Evolutionary conservation across 208 protist species (phyloP).

Genomic region (Leishmania guyanensis): DNA sequence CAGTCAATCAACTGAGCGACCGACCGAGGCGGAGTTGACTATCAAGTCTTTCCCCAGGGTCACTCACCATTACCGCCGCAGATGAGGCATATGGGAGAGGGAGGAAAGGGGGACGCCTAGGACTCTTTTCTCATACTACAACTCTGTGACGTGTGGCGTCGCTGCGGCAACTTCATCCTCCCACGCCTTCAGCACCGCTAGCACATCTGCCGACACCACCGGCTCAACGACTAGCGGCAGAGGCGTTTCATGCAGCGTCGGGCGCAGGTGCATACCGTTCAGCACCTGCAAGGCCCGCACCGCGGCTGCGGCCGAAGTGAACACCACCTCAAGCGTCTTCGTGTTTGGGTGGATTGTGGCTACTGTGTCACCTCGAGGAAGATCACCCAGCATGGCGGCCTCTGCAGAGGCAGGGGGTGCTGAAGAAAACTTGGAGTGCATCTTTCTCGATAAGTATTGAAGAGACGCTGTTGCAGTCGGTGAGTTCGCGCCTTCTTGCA

Average conservation of each 20-base stretch:
- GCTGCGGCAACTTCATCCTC: slow-evolving; percentile 12
- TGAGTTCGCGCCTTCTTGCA: not conserved
- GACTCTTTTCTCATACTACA: not conserved
- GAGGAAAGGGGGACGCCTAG: not conserved
- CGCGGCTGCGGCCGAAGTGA: slow-evolving; percentile 45
- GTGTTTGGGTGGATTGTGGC: slow-evolving; percentile 21
- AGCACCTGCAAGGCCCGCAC: slow-evolving; percentile 56
- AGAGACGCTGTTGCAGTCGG: not conserved
- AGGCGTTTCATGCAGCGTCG: slow-evolving; percentile 4
- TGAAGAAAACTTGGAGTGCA: not conserved
- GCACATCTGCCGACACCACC: slow-evolving; percentile 65
- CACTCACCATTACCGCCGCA: not conserved
- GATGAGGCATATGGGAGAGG: not conserved
- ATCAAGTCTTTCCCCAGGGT: not conserved
- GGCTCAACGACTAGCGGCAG: slow-evolving; percentile 60
- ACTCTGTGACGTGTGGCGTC: not conserved
- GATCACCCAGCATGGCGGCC: not conserved
- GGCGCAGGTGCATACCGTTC: slow-evolving; percentile 33
- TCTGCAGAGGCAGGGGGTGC: not conserved
- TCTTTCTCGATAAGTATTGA: not conserved
- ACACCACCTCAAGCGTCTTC: slow-evolving; percentile 73
- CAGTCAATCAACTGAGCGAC: not conserved
- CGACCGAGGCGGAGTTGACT: not conserved
- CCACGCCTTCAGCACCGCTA: slow-evolving; percentile 39
- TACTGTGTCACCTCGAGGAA: slow-evolving; percentile 24